These are phyloP conservation scores for Taphrina communis DNA, from an alignment of 1,139 yeast genomes.

Conservation along the genomic window DNA sequence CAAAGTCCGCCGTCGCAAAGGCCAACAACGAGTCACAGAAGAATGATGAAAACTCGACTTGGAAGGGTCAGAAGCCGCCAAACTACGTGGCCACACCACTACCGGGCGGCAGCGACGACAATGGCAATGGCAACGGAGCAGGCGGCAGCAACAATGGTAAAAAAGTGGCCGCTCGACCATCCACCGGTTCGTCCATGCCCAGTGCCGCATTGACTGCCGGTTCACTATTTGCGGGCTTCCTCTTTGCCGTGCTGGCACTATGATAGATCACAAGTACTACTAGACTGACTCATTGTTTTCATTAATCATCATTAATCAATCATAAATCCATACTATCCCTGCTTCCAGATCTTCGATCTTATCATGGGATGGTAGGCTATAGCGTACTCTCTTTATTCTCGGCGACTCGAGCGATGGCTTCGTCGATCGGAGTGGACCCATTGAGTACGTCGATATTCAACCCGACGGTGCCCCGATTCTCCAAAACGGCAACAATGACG, in stretches of 20 bases:
- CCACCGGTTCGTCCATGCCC: constrained; percentile 9
- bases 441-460: constrained; percentile 8
- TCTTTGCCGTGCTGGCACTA: constrained; percentile 14
- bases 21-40: background rate
- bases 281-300: too few species aligned
- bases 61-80: background rate
- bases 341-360: too few species aligned
- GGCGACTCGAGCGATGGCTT: background rate
- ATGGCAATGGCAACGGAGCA: background rate
- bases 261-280: background rate
- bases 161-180: background rate
- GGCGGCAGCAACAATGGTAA: background rate
- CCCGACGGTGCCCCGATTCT: background rate
- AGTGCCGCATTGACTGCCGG: constrained; percentile 16
- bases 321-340: too few species aligned
- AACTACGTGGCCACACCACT: background rate
- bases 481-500: background rate
- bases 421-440: background rate
- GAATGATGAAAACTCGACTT: background rate
- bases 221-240: constrained; percentile 5
- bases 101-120: background rate
- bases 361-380: background rate
- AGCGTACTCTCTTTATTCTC: background rate
- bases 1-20: background rate
- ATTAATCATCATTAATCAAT: too few species aligned